phyloP scores from a whole-genome alignment of 2,329 filamentous ascomycete species.

The Talaromyces sp. region DNA sequence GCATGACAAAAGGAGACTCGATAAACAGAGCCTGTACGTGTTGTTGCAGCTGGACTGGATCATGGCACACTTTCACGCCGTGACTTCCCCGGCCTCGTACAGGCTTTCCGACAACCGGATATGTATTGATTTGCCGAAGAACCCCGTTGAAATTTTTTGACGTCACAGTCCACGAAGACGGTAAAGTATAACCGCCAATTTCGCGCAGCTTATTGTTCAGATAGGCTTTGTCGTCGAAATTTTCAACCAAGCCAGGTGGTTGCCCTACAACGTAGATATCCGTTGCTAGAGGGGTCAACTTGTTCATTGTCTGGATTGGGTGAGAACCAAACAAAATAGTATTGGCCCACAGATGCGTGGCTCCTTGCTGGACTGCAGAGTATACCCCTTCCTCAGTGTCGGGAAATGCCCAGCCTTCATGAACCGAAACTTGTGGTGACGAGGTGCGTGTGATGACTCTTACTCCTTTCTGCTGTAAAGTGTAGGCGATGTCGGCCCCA shows the following conservation, averaged over 20 bases:
- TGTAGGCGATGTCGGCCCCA: constrained; percentile 46
- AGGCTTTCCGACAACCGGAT: constrained; percentile 47
- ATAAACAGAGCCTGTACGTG: constrained; percentile 34
- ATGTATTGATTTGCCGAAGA: constrained; percentile 17
- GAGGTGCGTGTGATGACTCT: constrained; percentile 28
- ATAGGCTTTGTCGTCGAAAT: constrained; percentile 49
- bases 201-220: constrained; percentile 42
- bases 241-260: constrained; percentile 44
- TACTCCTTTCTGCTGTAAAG: constrained; percentile 27
- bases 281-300: constrained; percentile 26
- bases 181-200: constrained; percentile 37
- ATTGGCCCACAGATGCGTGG: constrained; percentile 49
- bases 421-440: constrained; percentile 24
- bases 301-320: constrained; percentile 42
- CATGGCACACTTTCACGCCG: constrained; percentile 45
- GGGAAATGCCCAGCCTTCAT: constrained; percentile 40
- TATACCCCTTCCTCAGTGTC: constrained; percentile 43
- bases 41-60: constrained; percentile 22
- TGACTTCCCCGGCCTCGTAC: constrained; percentile 47
- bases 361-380: constrained; percentile 35
- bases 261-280: constrained; percentile 42
- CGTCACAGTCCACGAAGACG: constrained; percentile 31
- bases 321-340: constrained; percentile 48
- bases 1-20: constrained; percentile 37
- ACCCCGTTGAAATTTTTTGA: constrained; percentile 11